Evolutionary conservation across 345 rosid species (phyloP).

Genomic region (Camelina hispida): DNA sequence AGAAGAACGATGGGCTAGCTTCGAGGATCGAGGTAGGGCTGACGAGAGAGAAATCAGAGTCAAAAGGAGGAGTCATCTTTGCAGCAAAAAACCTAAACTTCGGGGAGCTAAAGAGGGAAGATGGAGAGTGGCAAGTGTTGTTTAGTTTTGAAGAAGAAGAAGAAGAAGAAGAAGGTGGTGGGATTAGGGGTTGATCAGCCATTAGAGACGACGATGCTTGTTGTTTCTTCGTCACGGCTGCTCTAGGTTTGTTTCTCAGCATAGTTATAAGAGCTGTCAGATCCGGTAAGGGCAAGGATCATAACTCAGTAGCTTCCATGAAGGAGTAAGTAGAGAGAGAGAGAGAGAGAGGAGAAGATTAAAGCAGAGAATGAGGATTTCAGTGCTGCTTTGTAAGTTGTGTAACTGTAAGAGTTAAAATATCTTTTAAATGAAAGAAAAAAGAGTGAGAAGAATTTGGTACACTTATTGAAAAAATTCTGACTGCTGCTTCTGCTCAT

Average conservation of each 20-base stretch:
- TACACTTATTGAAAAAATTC: slow-evolving; percentile 25
- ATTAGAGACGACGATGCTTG: slow-evolving; percentile 43
- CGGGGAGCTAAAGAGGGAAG: slow-evolving; percentile 56
- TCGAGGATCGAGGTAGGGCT: slow-evolving; percentile 76
- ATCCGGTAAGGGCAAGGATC: slow-evolving; percentile 33
- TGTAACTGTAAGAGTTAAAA: background rate
- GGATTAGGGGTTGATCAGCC: slow-evolving; percentile 55
- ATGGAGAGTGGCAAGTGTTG: slow-evolving; percentile 20
- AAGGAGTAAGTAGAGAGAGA: slow-evolving; percentile 11
- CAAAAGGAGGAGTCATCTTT: slow-evolving; percentile 47
- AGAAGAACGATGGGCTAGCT: slow-evolving; percentile 49
- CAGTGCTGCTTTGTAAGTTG: background rate
- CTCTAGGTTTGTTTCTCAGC: slow-evolving; percentile 58
- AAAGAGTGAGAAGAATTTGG: slow-evolving; percentile 26
- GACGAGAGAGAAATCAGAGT: slow-evolving; percentile 47
- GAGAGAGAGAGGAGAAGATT: background rate
- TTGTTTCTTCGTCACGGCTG: slow-evolving; percentile 60
- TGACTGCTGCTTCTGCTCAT: slow-evolving; percentile 25
- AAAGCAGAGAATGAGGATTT: background rate
- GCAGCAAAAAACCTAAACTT: slow-evolving; percentile 60
- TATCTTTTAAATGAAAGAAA: slow-evolving; percentile 4
- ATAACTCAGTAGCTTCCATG: slow-evolving; percentile 49
- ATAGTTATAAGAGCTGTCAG: slow-evolving; percentile 35
- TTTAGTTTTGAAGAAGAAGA: slow-evolving; percentile 32
- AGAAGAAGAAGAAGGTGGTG: too few relatives aligned